A percentile compares a stretch with the other conserved stretches of the same genome.
Conservation (phyloP, 345 rosid genomes). For the Gossypium sturtianum region DNA sequence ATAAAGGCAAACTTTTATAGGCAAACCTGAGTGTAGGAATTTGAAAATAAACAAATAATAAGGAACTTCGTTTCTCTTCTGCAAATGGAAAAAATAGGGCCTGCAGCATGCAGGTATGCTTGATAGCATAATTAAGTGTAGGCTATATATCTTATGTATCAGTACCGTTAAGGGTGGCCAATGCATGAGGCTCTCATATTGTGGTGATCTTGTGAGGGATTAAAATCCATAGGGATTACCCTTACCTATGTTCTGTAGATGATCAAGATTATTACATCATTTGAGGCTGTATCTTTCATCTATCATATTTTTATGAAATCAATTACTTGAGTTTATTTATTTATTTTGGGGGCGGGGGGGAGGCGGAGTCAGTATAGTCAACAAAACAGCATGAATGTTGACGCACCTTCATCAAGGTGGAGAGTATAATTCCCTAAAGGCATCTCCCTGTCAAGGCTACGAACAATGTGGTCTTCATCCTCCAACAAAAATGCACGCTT, state of each 20-base stretch:
- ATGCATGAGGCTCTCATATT: neutral
- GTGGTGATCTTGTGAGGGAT: neutral
- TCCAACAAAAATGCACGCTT: slow-evolving; percentile 97
- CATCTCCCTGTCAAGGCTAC: slow-evolving; percentile 90
- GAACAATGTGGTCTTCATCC: slow-evolving; percentile 84
- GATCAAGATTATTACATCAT: neutral
- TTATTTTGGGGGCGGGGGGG: no score
- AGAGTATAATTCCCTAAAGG: slow-evolving; percentile 85
- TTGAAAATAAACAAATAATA: neutral
- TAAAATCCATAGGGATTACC: neutral
- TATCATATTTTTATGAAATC: neutral
- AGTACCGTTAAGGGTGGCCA: no score
- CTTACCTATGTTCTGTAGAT: neutral
- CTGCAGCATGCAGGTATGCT: neutral
- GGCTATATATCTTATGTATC: neutral
- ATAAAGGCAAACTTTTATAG: slow-evolving; percentile 71
- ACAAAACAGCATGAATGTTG: neutral
- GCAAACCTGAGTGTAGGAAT: slow-evolving; percentile 47
- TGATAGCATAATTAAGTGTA: neutral
- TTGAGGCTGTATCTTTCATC: neutral
- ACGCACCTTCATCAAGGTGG: slow-evolving; percentile 81
- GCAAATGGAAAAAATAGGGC: neutral
- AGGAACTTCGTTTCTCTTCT: neutral
- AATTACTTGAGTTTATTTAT: neutral
- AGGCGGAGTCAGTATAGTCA: neutral